A percentile compares a stretch with the other conserved stretches of the same genome.
These are phyloP conservation scores for Aegilops bicornis DNA, from an alignment of 176 grass and related monocot species.

Conservation along the genomic window DNA sequence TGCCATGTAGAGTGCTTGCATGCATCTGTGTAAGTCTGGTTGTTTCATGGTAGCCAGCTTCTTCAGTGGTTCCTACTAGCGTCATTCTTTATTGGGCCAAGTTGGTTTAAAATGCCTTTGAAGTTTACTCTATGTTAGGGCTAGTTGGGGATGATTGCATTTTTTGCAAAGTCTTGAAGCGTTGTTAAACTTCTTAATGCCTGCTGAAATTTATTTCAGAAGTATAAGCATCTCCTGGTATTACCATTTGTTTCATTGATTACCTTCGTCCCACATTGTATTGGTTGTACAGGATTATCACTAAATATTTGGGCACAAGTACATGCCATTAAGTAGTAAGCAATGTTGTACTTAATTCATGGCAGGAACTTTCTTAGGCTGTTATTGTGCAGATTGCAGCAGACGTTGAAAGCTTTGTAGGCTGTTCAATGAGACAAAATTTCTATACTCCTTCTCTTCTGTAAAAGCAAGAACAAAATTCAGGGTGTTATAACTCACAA, in stretches of 20 bases:
- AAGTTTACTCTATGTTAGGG: conserved; percentile 1
- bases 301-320: conserved; percentile 1
- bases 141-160: neutral
- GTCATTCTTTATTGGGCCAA: neutral
- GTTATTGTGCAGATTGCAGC: neutral
- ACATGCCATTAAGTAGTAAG: conserved; percentile 11
- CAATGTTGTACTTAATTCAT: neutral
- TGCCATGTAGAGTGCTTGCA: conserved; percentile 3
- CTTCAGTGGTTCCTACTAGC: neutral
- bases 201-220: neutral
- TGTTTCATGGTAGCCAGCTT: neutral
- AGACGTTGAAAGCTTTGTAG: neutral
- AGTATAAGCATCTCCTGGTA: neutral
- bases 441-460: conserved; percentile 9
- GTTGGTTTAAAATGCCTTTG: neutral
- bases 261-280: neutral
- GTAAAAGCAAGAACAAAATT: neutral
- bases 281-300: neutral
- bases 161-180: neutral
- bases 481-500: neutral
- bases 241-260: neutral
- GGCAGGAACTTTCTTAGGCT: neutral
- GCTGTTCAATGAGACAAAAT: neutral
- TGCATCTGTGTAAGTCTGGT: neutral
- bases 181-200: neutral